Evolutionary conservation across 225 moss, liverwort and hornwort species (phyloP), one percentile per base, ranked within the genome.

Genomic region (Bryum argenteum): DNA sequence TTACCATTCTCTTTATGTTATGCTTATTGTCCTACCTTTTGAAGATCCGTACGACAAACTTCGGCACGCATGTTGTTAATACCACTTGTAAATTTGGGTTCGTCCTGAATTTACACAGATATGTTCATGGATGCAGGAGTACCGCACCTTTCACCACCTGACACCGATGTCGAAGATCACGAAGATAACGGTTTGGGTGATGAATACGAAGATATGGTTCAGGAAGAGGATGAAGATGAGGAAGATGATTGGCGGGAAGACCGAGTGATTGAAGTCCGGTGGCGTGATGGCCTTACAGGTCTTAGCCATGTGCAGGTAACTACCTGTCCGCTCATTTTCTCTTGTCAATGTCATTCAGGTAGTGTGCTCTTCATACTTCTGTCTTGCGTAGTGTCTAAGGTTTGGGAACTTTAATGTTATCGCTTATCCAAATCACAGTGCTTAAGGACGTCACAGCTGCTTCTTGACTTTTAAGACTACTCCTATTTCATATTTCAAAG

Each of bases 201-300:
- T 79, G 96, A 91, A 11, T 96, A 90, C 40, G 96, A 96, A 80
- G 96, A 96, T 44, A 91, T 96, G 89, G 87, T 93, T 48, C 93
- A 96, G 72, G 93, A 93, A 53, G 95, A 95, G 78, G 94, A 92
- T 56, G 96, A 96, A 75, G 95, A 95, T 45, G 96, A 96, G 22
- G 96, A 96, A 65, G 96, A 96, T 76, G 96, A 96, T 24, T 96
- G 96, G 96, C 82, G 87, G 14, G 95, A 91, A 73, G 95, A 96
- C 63, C 84, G 93, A 71, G 89, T 96, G 37, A 96, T 96, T 74
- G 95, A 96, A 79, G 95, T 96, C 42, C 84, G 95, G 66, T 96
- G 95, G 95, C 89, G 93, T 52, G 93, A 96, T 77, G 93, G 96
- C 11, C 83, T 96, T 71, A 93, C 96, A 58, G 96, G 96, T 71